Evolutionary conservation across 2,329 filamentous ascomycete species (phyloP).

Genomic region (Ophiostoma novo-ulmi): DNA sequence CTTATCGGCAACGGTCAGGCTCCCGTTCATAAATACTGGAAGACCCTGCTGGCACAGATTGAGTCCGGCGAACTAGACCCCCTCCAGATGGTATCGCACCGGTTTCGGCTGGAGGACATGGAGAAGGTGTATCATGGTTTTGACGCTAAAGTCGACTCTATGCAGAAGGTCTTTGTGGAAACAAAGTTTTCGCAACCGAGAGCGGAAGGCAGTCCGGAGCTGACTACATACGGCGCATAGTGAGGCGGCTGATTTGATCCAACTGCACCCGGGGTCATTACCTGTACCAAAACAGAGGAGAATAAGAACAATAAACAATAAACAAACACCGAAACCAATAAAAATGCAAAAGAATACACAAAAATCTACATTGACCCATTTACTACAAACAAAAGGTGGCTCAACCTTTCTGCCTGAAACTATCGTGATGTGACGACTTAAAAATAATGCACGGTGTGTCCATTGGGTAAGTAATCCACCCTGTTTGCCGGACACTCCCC

Average conservation of each 20-base stretch:
- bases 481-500: no score
- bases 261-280: no score
- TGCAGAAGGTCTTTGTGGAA: constrained; percentile 75
- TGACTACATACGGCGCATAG: background rate
- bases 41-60: constrained; percentile 65
- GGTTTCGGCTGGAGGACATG: constrained; percentile 67
- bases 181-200: constrained; percentile 47
- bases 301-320: background rate
- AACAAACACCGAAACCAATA: background rate
- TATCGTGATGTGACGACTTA: background rate
- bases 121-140: constrained; percentile 62
- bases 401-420: background rate
- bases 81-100: constrained; percentile 74
- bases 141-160: constrained; percentile 56
- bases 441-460: background rate
- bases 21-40: constrained; percentile 80
- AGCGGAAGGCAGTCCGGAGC: background rate
- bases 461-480: no score
- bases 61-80: constrained; percentile 66
- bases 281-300: background rate
- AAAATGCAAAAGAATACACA: background rate
- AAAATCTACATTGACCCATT: background rate
- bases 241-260: background rate
- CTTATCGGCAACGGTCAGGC: constrained; percentile 64
- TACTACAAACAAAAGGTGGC: background rate